Percentiles rank a stretch among this genome's conserved stretches.
These are phyloP conservation scores for Mollisiaceae sp. DNA, from an alignment of 2,329 filamentous ascomycete species.

Conservation along the genomic window DNA sequence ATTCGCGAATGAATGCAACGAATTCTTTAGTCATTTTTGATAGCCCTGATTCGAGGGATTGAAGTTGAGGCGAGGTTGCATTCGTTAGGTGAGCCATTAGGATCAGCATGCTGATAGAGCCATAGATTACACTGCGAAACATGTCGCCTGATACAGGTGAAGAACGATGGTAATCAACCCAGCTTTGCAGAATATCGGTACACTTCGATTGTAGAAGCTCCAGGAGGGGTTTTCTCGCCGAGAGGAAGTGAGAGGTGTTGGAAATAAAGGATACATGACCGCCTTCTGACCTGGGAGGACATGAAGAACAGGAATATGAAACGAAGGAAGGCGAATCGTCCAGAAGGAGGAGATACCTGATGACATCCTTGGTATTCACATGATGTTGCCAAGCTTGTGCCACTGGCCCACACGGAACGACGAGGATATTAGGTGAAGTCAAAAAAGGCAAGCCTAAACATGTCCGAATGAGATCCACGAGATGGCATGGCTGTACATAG, in stretches of 20 bases:
- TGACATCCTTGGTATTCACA: conserved; percentile 48
- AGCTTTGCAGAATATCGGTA: conserved; percentile 35
- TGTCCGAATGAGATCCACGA: conserved; percentile 71
- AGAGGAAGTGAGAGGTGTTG: conserved; percentile 38
- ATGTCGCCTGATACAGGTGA: conserved; percentile 37
- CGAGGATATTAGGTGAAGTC: conserved; percentile 14
- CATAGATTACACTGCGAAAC: conserved; percentile 37
- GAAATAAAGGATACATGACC: conserved; percentile 24
- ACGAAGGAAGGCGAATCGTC: conserved; percentile 34
- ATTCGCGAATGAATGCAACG: conserved; percentile 30
- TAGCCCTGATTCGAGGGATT: conserved; percentile 29
- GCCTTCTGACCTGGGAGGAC: conserved; percentile 4
- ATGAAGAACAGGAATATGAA: conserved; percentile 31
- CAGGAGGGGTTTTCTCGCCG: conserved; percentile 38
- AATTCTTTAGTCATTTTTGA: conserved; percentile 30
- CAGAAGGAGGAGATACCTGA: conserved; percentile 62
- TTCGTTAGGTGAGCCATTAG: conserved; percentile 35
- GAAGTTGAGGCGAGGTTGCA: conserved; percentile 24
- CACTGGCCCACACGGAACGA: conserved; percentile 36
- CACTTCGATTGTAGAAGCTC: conserved; percentile 41
- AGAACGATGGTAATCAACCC: conserved; percentile 37
- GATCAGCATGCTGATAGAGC: conserved; percentile 37
- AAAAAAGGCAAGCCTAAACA: conserved; percentile 62
- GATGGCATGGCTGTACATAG: conserved; percentile 67
- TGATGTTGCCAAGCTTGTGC: conserved; percentile 42